Conservation (phyloP, 2,329 filamentous ascomycete species). For the Plectosphaerella cucumerina region DNA sequence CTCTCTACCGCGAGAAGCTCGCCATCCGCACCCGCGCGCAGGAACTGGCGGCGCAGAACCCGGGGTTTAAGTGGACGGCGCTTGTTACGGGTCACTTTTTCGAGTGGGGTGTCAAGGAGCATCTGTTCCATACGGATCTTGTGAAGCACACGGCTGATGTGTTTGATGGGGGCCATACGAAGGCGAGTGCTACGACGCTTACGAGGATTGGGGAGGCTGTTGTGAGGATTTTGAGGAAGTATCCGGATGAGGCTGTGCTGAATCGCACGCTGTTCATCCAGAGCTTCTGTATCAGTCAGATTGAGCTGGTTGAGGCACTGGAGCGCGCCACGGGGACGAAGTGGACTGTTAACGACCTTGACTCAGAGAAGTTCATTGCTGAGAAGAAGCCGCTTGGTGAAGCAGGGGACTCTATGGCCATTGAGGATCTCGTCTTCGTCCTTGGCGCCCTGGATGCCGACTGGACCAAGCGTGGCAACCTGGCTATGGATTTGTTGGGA, state of each 20-base stretch:
- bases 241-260: constrained; percentile 18
- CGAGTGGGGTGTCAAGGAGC: constrained; percentile 32
- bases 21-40: constrained; percentile 25
- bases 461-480: constrained; percentile 39
- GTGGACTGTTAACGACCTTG: constrained; percentile 24
- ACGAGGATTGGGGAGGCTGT: constrained; percentile 26
- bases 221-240: constrained; percentile 20
- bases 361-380: constrained; percentile 34
- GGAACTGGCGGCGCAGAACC: constrained; percentile 16
- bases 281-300: constrained; percentile 34
- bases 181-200: constrained; percentile 30
- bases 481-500: constrained; percentile 42
- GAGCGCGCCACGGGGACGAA: constrained; percentile 24
- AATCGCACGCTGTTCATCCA: constrained; percentile 33
- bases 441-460: constrained; percentile 43
- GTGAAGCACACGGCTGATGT: constrained; percentile 23
- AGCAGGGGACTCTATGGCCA: constrained; percentile 28
- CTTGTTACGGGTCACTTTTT: constrained; percentile 36
- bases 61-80: constrained; percentile 30
- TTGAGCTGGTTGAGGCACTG: constrained; percentile 26
- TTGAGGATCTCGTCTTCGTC: constrained; percentile 46
- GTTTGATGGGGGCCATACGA: constrained; percentile 24
- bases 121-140: constrained; percentile 31
- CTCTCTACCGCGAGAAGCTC: constrained; percentile 29
- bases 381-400: constrained; percentile 31